phyloP scores from a whole-genome alignment of 2,329 filamentous ascomycete genomes.

The Diaporthe destruens region DNA sequence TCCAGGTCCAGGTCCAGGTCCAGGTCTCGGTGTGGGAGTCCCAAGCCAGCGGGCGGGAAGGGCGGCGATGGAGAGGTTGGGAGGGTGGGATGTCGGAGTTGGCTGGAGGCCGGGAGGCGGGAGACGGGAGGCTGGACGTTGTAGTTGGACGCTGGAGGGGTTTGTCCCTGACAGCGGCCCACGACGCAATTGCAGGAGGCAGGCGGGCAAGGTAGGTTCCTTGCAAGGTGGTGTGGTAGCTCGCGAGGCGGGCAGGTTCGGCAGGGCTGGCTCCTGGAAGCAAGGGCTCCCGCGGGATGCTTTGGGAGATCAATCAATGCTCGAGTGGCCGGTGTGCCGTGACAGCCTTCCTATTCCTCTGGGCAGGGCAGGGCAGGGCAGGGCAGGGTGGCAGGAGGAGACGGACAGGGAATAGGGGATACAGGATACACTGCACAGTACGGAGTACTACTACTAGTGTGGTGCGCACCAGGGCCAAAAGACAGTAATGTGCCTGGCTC shows the following conservation, averaged over 20 bases:
- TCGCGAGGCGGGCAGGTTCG: neutral
- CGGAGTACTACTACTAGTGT: too few relatives aligned
- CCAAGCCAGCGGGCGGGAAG: constrained; percentile 5
- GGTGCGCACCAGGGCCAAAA: neutral
- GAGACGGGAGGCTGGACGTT: constrained; percentile 8
- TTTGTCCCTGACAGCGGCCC: constrained; percentile 10
- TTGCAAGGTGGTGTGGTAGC: neutral
- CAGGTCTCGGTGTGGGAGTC: too few relatives aligned
- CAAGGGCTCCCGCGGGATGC: constrained; percentile 16
- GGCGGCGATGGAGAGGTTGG: constrained; percentile 1
- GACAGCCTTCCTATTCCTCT: constrained; percentile 25
- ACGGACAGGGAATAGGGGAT: constrained; percentile 29
- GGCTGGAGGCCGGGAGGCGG: constrained; percentile 2
- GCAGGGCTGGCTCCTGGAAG: constrained; percentile 6
- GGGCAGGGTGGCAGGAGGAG: constrained; percentile 2
- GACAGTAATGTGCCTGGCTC: constrained; percentile 8
- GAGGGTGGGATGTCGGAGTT: constrained; percentile 2
- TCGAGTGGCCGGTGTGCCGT: constrained; percentile 26
- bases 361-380: constrained; percentile 26
- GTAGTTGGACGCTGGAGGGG: neutral
- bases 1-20: neutral
- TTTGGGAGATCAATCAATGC: constrained; percentile 24
- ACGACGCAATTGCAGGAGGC: constrained; percentile 1
- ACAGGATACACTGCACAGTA: too few relatives aligned
- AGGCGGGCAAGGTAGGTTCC: too few relatives aligned